Evolutionary conservation across 148 eudicot species (phyloP).

Genomic region (Polygonum aviculare): DNA sequence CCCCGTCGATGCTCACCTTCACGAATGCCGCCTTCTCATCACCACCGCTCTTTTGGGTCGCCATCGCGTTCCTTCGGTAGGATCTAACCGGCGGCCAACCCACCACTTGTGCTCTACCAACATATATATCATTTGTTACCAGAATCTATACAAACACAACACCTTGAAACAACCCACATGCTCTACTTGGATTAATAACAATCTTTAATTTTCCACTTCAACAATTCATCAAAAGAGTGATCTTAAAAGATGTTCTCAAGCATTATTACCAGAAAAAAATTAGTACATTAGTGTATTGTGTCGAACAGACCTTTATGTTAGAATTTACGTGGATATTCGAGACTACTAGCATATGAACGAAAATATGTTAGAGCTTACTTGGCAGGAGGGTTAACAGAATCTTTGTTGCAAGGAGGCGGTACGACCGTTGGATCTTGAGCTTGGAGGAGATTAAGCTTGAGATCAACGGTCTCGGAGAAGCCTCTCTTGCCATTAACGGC

Average conservation of each 20-base stretch:
- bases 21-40: conserved; percentile 27
- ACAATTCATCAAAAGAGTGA: background rate
- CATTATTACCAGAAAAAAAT: too few species aligned
- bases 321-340: too few species aligned
- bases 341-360: background rate
- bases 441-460: conserved; percentile 30
- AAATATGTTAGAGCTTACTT: background rate
- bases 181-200: too few species aligned
- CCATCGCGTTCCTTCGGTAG: conserved; percentile 36
- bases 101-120: conserved; percentile 45
- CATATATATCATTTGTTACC: conserved; percentile 11
- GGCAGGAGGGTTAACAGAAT: background rate
- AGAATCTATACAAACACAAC: background rate
- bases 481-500: conserved; percentile 42
- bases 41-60: conserved; percentile 12
- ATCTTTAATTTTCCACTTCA: background rate
- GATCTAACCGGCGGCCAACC: conserved; percentile 56
- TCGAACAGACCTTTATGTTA: background rate
- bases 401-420: conserved; percentile 28
- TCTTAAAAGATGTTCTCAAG: too few species aligned
- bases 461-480: conserved; percentile 56
- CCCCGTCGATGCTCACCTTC: conserved; percentile 66
- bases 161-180: too few species aligned
- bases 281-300: too few species aligned
- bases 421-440: background rate